Evolutionary conservation across 306 rosid genomes (phyloP).

Genomic region (Rubus idaeus): DNA sequence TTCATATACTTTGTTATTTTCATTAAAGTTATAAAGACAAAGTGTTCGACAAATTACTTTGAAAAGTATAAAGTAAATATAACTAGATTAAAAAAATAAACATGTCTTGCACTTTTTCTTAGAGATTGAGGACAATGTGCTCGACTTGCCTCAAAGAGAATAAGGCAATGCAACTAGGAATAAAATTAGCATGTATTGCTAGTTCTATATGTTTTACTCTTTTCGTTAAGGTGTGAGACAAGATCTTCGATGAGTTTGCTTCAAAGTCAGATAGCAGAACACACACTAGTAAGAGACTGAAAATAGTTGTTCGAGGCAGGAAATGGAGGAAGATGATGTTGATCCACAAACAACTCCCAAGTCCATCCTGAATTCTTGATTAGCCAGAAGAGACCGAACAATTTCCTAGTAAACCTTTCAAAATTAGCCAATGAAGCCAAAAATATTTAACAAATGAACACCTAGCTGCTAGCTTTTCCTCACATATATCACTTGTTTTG

Average conservation of each 20-base stretch:
- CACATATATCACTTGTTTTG: background rate
- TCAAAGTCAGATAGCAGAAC: background rate
- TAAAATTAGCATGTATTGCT: no score
- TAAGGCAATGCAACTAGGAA: no score
- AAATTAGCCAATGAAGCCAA: background rate
- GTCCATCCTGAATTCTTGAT: background rate
- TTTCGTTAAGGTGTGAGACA: background rate
- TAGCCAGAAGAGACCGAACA: background rate
- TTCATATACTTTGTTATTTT: background rate
- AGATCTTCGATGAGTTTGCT: background rate
- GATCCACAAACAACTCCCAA: background rate
- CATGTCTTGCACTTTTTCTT: no score
- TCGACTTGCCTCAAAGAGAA: no score
- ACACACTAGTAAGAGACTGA: background rate
- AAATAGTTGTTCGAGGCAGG: background rate
- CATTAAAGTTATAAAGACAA: background rate
- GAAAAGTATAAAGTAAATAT: background rate
- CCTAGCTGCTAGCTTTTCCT: background rate
- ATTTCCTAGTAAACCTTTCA: background rate
- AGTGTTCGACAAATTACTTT: background rate
- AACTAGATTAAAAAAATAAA: no score
- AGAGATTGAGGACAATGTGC: no score
- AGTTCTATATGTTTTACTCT: no score
- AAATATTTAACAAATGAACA: background rate
- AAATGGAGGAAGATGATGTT: background rate